phyloP scores from a whole-genome alignment of 371 early-diverging fungal species.

The Circinella umbellata region DNA sequence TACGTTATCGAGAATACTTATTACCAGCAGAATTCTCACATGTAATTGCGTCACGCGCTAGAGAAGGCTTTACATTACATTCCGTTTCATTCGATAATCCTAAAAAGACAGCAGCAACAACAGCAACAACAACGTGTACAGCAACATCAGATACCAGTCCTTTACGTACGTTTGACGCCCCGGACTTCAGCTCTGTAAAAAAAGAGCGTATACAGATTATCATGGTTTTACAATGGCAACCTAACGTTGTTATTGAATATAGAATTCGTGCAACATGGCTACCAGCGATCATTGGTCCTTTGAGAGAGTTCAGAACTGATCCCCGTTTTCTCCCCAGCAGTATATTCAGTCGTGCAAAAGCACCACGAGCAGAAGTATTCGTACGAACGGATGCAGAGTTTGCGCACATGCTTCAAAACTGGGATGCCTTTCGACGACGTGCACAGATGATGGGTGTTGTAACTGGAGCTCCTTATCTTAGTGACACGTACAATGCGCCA shows the following conservation, averaged over 20 bases:
- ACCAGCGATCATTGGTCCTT: constrained; percentile 39
- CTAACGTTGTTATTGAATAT: constrained; percentile 88
- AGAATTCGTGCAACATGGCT: constrained; percentile 64
- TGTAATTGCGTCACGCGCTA: constrained; percentile 78
- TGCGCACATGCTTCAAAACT: constrained; percentile 54
- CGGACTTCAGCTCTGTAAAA: constrained; percentile 30
- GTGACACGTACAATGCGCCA: constrained; percentile 52
- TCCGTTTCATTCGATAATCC: constrained; percentile 58
- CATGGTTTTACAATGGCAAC: constrained; percentile 83
- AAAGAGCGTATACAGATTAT: constrained; percentile 70
- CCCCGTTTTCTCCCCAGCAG: constrained; percentile 33
- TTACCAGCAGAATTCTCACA: constrained; percentile 70
- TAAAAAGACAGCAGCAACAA: constrained; percentile 23
- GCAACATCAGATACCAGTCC: constrained; percentile 13
- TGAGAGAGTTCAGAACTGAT: constrained; percentile 24
- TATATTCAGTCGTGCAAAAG: constrained; percentile 44
- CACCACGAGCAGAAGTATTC: constrained; percentile 52
- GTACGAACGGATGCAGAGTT: constrained; percentile 47
- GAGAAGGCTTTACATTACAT: constrained; percentile 86
- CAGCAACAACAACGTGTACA: too few relatives aligned
- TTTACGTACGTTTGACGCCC: constrained; percentile 25
- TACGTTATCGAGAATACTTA: constrained; percentile 77
- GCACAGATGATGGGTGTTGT: constrained; percentile 56
- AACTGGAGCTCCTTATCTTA: constrained; percentile 43
- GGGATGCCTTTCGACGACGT: constrained; percentile 46